Evolutionary conservation across 2,329 filamentous ascomycete genomes (phyloP).

Genomic region (Ascocoryne sarcoides): DNA sequence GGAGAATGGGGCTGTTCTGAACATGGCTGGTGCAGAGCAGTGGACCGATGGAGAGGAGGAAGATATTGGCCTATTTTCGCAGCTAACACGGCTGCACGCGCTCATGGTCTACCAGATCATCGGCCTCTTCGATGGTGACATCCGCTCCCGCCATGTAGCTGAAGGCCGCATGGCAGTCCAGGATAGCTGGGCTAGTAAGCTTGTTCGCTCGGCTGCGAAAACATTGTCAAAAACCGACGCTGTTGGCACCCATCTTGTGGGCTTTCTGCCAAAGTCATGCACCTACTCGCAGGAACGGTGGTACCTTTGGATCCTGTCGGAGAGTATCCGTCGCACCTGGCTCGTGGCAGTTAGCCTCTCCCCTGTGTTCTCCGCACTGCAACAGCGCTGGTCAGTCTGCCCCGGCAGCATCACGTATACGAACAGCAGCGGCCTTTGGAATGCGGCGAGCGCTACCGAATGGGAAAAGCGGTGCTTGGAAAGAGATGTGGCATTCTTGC

Average conservation of each 20-base stretch:
- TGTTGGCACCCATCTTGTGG: conserved; percentile 2
- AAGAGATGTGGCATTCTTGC: conserved; percentile 9
- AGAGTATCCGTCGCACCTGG: conserved; percentile 27
- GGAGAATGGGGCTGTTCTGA: neutral
- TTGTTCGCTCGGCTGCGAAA: conserved; percentile 4
- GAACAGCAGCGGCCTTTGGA: conserved; percentile 25
- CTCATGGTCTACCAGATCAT: conserved; percentile 24
- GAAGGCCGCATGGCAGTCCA: conserved; percentile 18
- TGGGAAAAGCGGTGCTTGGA: conserved; percentile 20
- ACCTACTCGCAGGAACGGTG: conserved; percentile 10
- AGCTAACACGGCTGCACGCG: conserved; percentile 15
- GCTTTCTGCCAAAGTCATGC: too few relatives aligned
- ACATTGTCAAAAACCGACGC: too few relatives aligned
- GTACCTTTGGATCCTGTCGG: conserved; percentile 28
- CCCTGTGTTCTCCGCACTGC: conserved; percentile 13
- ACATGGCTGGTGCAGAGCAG: conserved; percentile 8
- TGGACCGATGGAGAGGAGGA: too few relatives aligned
- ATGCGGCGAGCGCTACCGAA: conserved; percentile 17
- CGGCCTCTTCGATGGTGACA: conserved; percentile 25
- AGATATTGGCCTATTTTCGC: too few relatives aligned
- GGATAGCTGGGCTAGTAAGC: conserved; percentile 17
- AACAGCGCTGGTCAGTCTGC: conserved; percentile 17
- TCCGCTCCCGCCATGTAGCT: conserved; percentile 20
- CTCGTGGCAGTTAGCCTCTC: conserved; percentile 17
- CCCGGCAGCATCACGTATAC: conserved; percentile 23